These are phyloP conservation scores for Aspergillus indologenus DNA, from an alignment of 495 filamentous ascomycete genomes.

Conservation along the genomic window DNA sequence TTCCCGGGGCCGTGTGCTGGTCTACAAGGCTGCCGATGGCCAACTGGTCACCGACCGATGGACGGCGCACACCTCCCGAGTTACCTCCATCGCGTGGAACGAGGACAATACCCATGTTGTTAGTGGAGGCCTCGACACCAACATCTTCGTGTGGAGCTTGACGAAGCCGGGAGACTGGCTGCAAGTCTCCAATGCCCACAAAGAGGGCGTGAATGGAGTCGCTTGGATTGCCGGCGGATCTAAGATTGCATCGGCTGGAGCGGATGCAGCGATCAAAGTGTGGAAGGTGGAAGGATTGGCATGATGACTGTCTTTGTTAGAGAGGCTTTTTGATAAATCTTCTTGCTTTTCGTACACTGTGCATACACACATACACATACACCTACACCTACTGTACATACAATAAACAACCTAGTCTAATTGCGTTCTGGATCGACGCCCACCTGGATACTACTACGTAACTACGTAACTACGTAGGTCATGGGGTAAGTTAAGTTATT, in stretches of 20 bases:
- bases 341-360: too few species aligned
- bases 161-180: conserved; percentile 75
- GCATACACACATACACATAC: background rate
- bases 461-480: too few species aligned
- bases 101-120: conserved; percentile 68
- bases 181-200: conserved; percentile 80
- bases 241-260: conserved; percentile 76
- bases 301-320: too few species aligned
- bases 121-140: conserved; percentile 83
- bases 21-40: conserved; percentile 56
- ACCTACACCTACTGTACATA: background rate
- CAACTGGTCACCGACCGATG: conserved; percentile 62
- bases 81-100: conserved; percentile 84
- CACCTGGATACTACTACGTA: too few species aligned
- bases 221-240: conserved; percentile 68
- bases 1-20: conserved; percentile 78
- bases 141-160: conserved; percentile 89
- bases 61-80: conserved; percentile 86
- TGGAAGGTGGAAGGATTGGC: conserved; percentile 72
- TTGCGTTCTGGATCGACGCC: background rate
- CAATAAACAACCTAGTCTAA: background rate
- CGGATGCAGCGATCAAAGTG: conserved; percentile 85
- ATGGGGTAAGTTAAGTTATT: too few species aligned
- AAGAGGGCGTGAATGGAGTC: conserved; percentile 90
- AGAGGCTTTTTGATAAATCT: background rate